Evolutionary conservation across 2,329 filamentous ascomycete species (phyloP).

Genomic region (Colletotrichum scovillei): DNA sequence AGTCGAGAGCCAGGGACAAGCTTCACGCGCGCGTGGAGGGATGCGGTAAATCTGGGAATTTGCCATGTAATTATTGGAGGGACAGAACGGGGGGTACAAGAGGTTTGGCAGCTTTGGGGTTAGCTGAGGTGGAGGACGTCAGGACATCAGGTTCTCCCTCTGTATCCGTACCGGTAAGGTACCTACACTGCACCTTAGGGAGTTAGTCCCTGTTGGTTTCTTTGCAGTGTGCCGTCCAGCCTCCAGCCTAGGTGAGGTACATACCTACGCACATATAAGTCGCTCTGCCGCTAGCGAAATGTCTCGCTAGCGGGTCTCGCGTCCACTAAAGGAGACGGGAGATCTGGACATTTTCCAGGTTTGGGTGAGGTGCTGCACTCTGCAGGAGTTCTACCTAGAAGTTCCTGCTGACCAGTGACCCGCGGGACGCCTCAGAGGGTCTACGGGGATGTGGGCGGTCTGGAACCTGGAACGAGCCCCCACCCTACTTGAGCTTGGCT

Average conservation of each 20-base stretch:
- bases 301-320: slow-evolving; percentile 21
- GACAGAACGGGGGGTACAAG: not conserved
- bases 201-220: not conserved
- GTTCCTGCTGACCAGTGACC: not conserved
- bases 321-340: slow-evolving; percentile 7
- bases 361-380: not conserved
- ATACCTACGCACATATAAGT: not conserved
- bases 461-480: slow-evolving; percentile 26
- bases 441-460: slow-evolving; percentile 29
- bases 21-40: slow-evolving; percentile 15
- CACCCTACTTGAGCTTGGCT: not conserved
- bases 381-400: not conserved
- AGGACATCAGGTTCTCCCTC: too few relatives aligned
- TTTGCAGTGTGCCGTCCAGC: slow-evolving; percentile 4
- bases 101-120: not conserved
- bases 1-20: slow-evolving; percentile 22
- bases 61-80: slow-evolving; percentile 16
- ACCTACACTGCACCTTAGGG: too few relatives aligned
- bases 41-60: slow-evolving; percentile 20
- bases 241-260: not conserved
- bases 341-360: not conserved
- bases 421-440: not conserved
- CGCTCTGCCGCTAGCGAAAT: slow-evolving; percentile 13
- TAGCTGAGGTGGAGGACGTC: not conserved
- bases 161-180: too few relatives aligned